Evolutionary conservation across 805 yeast genomes (phyloP), one percentile per base, ranked within the genome.

Genomic region (Monosporozyma siamensis): DNA sequence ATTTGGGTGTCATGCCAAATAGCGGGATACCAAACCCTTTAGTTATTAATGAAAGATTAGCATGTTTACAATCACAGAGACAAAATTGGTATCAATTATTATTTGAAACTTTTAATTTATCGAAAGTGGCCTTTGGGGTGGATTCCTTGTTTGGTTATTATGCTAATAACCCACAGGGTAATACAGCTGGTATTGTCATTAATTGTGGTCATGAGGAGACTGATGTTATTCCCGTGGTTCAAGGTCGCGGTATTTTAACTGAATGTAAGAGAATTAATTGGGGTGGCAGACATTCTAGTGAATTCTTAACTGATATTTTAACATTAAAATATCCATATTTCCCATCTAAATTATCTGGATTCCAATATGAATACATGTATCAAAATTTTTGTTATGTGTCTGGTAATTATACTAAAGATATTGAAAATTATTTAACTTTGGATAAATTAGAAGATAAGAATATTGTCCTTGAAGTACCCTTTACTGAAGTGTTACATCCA

Each of bases 261-360:
- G 81, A 80, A 44, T 68, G 88, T 7, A 88, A 87, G 54, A 70
- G 97, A 54, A 76, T 92, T 30, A 87, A 86, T 56, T 86, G 92
- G 86, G 97, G 97, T 46, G 97, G 96, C 9, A 75, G 76, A 47
- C 83, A 76, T 35, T 73, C 89, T 1, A 75, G 72, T 24, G 76
- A 72, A 31, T 89, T 72, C 51, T 59, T 92, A 56, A 73, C 71
- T 44, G 73, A 70, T 50, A 70, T 82, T 27, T 63, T 92, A 39
- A 71, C 78, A 2, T 68, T 92, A 55, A 92, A 92, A 59, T 92
- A 92, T 61, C 97, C 98, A 1, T 82, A 78, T 52, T 92, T 89
- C 60, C 97, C 98, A 4, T 66, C 84, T 1, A 82, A 78, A 49
- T 65, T 90, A 42, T 69, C 78, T 6, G 64, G 67, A 10, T 66